Conservation (phyloP, 129 eudicot genomes). For the Flaveria ramosissima region DNA sequence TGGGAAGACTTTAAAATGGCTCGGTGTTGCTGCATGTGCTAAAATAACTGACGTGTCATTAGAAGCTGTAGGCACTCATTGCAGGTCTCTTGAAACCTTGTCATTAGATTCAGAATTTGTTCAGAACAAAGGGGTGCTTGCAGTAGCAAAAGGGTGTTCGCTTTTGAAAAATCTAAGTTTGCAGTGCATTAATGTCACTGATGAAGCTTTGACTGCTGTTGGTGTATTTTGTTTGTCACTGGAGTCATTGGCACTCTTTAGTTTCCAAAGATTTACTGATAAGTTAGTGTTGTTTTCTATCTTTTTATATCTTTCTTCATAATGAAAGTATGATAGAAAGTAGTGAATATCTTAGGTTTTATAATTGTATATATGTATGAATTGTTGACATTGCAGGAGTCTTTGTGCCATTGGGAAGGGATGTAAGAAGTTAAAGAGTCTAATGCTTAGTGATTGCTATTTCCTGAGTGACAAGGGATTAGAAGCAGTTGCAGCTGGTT, state of each 20-base stretch:
- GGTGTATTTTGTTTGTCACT: conserved; percentile 62
- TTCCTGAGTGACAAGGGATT: conserved; percentile 78
- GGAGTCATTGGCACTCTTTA: conserved; percentile 71
- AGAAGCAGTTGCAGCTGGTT: conserved; percentile 90
- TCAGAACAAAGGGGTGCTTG: conserved; percentile 70
- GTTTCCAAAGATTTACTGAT: conserved; percentile 88
- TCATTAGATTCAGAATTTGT: conserved; percentile 79
- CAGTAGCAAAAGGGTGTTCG: conserved; percentile 74
- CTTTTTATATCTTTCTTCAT: not conserved
- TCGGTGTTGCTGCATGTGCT: conserved; percentile 92
- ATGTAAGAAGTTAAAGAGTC: conserved; percentile 70
- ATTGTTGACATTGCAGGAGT: conserved; percentile 55
- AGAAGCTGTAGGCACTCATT: conserved; percentile 90
- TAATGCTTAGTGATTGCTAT: conserved; percentile 84
- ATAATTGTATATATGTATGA: conserved; percentile 16
- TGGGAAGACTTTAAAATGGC: conserved; percentile 73
- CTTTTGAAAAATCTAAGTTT: conserved; percentile 65
- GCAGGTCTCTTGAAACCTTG: conserved; percentile 61
- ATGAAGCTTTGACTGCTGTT: conserved; percentile 69
- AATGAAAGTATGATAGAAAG: conserved; percentile 1
- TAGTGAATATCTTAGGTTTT: not conserved
- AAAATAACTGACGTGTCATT: conserved; percentile 74
- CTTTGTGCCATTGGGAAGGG: conserved; percentile 86
- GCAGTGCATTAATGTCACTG: conserved; percentile 80
- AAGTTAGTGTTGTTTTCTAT: conserved; percentile 43